Evolutionary conservation across 2,329 filamentous ascomycete species (phyloP).

Genomic region (Fusarium guadeloupense): DNA sequence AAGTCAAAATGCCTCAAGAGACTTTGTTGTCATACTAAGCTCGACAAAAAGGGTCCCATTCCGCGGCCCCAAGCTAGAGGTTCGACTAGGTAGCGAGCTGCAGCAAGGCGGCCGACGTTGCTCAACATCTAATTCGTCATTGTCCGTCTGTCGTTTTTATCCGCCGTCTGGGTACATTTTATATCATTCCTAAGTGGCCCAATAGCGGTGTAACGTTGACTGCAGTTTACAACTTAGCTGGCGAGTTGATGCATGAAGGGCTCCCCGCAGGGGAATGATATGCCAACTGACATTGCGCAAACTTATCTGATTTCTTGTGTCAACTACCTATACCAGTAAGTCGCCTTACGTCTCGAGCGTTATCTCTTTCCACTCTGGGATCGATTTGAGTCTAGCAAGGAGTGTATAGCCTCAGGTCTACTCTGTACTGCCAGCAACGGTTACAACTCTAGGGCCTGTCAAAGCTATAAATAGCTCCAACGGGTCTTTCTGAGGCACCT

Average conservation of each 20-base stretch:
- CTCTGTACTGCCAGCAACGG: not conserved
- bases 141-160: slow-evolving; percentile 15
- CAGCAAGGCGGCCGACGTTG: slow-evolving; percentile 34
- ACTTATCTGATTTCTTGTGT: not conserved
- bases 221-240: not conserved
- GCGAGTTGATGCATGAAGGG: slow-evolving; percentile 12
- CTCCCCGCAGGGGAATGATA: not conserved
- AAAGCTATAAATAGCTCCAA: slow-evolving; percentile 6
- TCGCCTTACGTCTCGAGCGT: not conserved
- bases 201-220: slow-evolving; percentile 1
- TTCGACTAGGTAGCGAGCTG: slow-evolving; percentile 22
- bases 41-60: slow-evolving; percentile 31
- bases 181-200: slow-evolving; percentile 5
- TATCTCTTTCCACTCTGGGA: not conserved
- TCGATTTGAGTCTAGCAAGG: not conserved
- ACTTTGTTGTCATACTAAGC: slow-evolving; percentile 2
- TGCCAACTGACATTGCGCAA: not conserved
- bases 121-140: slow-evolving; percentile 27
- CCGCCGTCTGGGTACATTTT: slow-evolving; percentile 12
- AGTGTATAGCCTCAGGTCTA: slow-evolving; percentile 6
- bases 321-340: not conserved
- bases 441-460: not conserved
- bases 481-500: slow-evolving; percentile 3
- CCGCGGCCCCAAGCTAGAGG: slow-evolving; percentile 26
- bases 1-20: slow-evolving; percentile 6